Evolutionary conservation across 768 basidiomycete species (phyloP).

Genomic region (Podaxis sp.): DNA sequence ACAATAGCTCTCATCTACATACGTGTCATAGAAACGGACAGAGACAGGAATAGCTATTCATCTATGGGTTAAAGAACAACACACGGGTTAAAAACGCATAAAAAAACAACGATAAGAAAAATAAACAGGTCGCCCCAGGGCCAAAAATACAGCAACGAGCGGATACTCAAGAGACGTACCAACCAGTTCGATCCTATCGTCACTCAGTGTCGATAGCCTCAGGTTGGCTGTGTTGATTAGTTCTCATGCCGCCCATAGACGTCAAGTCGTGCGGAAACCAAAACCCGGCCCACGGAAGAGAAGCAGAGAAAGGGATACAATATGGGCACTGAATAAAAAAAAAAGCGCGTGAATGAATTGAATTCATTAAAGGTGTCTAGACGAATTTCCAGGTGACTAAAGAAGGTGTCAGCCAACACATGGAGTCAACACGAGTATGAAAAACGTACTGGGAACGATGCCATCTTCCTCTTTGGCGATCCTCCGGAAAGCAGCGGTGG

Average conservation of each 20-base stretch:
- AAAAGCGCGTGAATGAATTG: slow-evolving; percentile 18
- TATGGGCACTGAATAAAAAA: slow-evolving; percentile 10
- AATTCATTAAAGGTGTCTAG: slow-evolving; percentile 28
- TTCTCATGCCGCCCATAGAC: slow-evolving; percentile 9
- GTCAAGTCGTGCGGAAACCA: slow-evolving; percentile 5
- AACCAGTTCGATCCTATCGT: not conserved
- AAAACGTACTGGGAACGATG: slow-evolving; percentile 48
- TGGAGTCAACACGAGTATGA: not conserved
- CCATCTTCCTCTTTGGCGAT: slow-evolving; percentile 52
- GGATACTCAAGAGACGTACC: slow-evolving; percentile 1
- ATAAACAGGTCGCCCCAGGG: not conserved
- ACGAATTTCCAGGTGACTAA: slow-evolving; percentile 35
- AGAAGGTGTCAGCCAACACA: slow-evolving; percentile 10
- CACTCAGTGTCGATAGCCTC: slow-evolving; percentile 6
- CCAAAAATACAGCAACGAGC: not conserved
- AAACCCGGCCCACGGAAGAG: slow-evolving; percentile 6
- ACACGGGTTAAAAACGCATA: not conserved
- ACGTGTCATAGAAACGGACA: too few species aligned
- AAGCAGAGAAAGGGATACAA: slow-evolving; percentile 34
- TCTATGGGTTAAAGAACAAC: not conserved
- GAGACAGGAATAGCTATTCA: not conserved
- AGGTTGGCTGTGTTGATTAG: not conserved
- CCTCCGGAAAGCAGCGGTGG: slow-evolving; percentile 57
- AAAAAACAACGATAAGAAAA: not conserved
- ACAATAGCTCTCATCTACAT: too few species aligned